Evolutionary conservation across 768 basidiomycete genomes (phyloP).

Genomic region (Leccinum pellstonianum): DNA sequence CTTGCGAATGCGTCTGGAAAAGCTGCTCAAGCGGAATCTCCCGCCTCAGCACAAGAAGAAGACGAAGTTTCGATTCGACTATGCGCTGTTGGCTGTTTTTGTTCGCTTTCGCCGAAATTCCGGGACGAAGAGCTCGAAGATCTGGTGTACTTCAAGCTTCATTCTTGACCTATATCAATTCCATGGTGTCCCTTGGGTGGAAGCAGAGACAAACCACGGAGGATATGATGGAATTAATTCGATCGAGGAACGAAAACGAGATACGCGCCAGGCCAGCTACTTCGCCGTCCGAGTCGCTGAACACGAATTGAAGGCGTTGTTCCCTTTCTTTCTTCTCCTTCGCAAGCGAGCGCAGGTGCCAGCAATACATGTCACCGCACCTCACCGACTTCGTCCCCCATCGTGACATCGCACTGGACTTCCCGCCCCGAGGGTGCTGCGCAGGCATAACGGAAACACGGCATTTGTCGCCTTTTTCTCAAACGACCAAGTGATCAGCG

Average conservation of each 20-base stretch:
- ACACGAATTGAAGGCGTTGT: no score
- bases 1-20: constrained; percentile 67
- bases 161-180: constrained; percentile 93
- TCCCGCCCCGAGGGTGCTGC: constrained; percentile 5
- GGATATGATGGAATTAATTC: no score
- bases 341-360: background rate
- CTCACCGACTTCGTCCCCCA: background rate
- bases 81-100: constrained; percentile 83
- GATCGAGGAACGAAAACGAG: no score
- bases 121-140: constrained; percentile 95
- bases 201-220: no score
- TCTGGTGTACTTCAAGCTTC: constrained; percentile 68
- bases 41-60: constrained; percentile 62
- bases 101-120: constrained; percentile 75
- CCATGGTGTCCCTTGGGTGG: constrained; percentile 63
- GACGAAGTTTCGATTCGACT: constrained; percentile 59
- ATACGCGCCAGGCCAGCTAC: no score
- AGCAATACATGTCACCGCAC: constrained; percentile 5
- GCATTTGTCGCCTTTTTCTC: constrained; percentile 21
- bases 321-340: background rate
- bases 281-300: no score
- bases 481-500: constrained; percentile 14
- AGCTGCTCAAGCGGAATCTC: constrained; percentile 66
- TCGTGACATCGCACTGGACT: background rate
- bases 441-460: constrained; percentile 13